Evolutionary conservation across 148 eudicot genomes (phyloP).

Genomic region (Fagopyrum homotropicum): DNA sequence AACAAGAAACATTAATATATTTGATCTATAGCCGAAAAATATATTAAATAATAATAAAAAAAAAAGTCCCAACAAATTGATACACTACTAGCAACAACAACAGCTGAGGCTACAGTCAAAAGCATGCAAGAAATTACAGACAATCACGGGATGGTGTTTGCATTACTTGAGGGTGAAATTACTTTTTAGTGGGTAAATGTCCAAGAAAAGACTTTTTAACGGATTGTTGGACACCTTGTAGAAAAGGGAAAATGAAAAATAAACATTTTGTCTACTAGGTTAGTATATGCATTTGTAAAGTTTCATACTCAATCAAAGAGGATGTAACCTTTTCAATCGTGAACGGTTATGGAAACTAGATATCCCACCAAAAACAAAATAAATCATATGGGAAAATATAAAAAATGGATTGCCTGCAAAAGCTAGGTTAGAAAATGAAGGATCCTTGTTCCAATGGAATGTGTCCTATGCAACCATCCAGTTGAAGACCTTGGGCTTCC

Average conservation of each 20-base stretch:
- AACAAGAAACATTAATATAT: background rate
- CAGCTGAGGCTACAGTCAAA: background rate
- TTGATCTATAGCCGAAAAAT: conserved; percentile 5
- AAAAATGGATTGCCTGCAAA: no score
- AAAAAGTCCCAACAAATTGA: background rate
- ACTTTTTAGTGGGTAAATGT: background rate
- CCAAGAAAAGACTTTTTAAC: background rate
- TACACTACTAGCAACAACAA: background rate
- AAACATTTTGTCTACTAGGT: background rate
- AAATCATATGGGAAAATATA: no score
- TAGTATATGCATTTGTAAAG: background rate
- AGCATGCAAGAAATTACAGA: background rate
- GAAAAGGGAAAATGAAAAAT: background rate
- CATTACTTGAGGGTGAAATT: background rate
- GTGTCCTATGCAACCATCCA: no score
- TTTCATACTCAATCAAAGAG: background rate
- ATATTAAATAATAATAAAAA: background rate
- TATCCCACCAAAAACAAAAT: no score
- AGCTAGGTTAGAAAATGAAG: no score
- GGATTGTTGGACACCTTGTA: background rate
- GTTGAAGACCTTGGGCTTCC: no score
- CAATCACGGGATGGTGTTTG: background rate
- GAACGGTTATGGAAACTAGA: no score
- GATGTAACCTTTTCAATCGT: no score
- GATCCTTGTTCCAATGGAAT: no score